Conservation (phyloP, 306 rosid species). For the Sophora flavescens region DNA sequence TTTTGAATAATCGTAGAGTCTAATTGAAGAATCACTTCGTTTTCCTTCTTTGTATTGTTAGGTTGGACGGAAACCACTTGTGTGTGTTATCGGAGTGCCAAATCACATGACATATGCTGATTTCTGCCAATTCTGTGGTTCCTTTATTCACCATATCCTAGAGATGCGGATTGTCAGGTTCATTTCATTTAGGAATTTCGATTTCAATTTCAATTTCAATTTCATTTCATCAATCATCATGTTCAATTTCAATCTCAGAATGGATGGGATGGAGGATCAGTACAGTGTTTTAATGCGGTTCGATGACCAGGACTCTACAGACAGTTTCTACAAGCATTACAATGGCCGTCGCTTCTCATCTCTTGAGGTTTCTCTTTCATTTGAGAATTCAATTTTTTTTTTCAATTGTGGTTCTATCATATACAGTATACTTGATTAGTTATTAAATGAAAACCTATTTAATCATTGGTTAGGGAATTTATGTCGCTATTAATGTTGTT, state of each 20-base stretch:
- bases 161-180: conserved; percentile 97
- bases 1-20: too few relatives aligned
- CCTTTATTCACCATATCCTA: conserved; percentile 79
- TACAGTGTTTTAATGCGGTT: conserved; percentile 87
- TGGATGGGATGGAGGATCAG: conserved; percentile 79
- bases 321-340: conserved; percentile 80
- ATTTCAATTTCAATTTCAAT: not conserved
- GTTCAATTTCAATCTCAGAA: conserved; percentile 48
- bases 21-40: too few relatives aligned
- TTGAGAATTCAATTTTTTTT: not conserved
- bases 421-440: too few relatives aligned
- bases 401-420: not conserved
- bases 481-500: conserved; percentile 8
- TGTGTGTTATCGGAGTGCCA: conserved; percentile 89
- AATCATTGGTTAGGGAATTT: not conserved
- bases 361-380: conserved; percentile 67
- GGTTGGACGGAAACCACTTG: conserved; percentile 82
- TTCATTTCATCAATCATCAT: conserved; percentile 1
- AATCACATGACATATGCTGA: conserved; percentile 98
- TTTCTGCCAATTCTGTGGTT: conserved; percentile 91
- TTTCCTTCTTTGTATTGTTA: conserved; percentile 24
- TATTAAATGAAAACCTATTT: not conserved
- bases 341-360: conserved; percentile 79
- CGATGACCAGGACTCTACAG: conserved; percentile 74
- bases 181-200: not conserved